phyloP scores from a whole-genome alignment of 306 rosid genomes.

The Echinosophora koreensis region DNA sequence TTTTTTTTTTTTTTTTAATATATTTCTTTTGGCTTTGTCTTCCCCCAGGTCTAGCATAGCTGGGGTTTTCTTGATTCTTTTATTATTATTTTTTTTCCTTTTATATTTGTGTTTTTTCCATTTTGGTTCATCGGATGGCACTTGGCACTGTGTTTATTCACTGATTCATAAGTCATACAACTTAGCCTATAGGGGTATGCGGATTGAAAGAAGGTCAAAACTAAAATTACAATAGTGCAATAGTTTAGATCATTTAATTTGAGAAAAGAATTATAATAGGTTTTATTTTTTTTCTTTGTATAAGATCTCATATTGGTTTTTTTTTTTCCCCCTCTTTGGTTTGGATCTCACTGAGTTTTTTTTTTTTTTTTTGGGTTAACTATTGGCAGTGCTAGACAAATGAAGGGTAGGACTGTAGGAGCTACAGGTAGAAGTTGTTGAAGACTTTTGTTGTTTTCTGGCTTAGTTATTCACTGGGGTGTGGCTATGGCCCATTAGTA shows the following conservation, averaged over 20 bases:
- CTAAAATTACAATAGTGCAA: slow-evolving; percentile 35
- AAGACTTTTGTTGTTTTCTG: slow-evolving; percentile 38
- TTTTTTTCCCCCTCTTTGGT: slow-evolving; percentile 35
- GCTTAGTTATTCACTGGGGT: slow-evolving; percentile 32
- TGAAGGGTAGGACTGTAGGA: slow-evolving; percentile 44
- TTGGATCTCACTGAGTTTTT: slow-evolving; percentile 50
- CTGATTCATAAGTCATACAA: slow-evolving; percentile 29
- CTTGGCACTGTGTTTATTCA: slow-evolving; percentile 58
- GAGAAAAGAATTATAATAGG: slow-evolving; percentile 1
- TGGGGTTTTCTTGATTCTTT: slow-evolving; percentile 42
- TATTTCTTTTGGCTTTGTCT: slow-evolving; percentile 46
- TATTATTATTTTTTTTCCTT: slow-evolving; percentile 23
- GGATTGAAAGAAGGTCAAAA: slow-evolving; percentile 31
- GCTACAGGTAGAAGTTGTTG: slow-evolving; percentile 48
- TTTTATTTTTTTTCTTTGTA: slow-evolving; percentile 12
- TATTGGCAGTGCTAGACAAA: slow-evolving; percentile 65
- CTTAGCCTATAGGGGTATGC: slow-evolving; percentile 32
- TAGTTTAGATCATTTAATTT: slow-evolving; percentile 41
- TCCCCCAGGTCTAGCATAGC: slow-evolving; percentile 43
- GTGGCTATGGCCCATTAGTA: slow-evolving; percentile 47
- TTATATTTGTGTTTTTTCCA: slow-evolving; percentile 18
- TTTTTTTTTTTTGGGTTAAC: slow-evolving; percentile 39
- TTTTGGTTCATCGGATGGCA: slow-evolving; percentile 49
- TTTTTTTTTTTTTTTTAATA: slow-evolving; percentile 47
- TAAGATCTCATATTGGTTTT: slow-evolving; percentile 49